These are phyloP conservation scores for Amylocarpus encephaloides DNA, from an alignment of 2,329 filamentous ascomycete species.

Conservation along the genomic window DNA sequence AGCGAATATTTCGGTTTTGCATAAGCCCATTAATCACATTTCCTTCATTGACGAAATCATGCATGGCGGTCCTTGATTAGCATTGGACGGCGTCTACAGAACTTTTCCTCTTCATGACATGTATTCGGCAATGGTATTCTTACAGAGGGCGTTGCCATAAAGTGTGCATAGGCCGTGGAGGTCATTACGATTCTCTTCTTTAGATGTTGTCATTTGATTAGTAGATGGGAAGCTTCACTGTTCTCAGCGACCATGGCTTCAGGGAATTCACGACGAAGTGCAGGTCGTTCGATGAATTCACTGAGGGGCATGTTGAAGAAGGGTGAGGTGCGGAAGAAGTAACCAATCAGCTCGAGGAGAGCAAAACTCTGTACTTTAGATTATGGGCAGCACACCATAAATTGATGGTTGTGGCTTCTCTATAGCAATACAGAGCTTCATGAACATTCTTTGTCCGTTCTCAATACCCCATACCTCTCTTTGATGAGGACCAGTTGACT, in stretches of 20 bases:
- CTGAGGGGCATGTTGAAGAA: background rate
- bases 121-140: slow-evolving; percentile 18
- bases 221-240: background rate
- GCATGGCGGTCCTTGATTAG: slow-evolving; percentile 30
- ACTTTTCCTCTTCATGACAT: slow-evolving; percentile 15
- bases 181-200: slow-evolving; percentile 1
- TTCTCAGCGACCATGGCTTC: background rate
- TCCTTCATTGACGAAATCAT: slow-evolving; percentile 23
- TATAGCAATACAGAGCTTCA: slow-evolving; percentile 10
- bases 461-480: background rate
- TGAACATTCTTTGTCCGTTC: background rate
- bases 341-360: background rate
- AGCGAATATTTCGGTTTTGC: slow-evolving; percentile 98
- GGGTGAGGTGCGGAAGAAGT: background rate
- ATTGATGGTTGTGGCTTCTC: slow-evolving; percentile 9
- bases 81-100: slow-evolving; percentile 28
- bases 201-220: slow-evolving; percentile 11
- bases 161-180: slow-evolving; percentile 11
- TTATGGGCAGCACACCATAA: slow-evolving; percentile 11
- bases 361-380: slow-evolving; percentile 17
- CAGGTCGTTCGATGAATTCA: slow-evolving; percentile 29
- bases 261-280: slow-evolving; percentile 30
- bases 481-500: too few relatives aligned
- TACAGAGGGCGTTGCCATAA: background rate
- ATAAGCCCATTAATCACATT: slow-evolving; percentile 40